Base-by-base conservation (phyloP, 83 land plant genomes). In the Picea abies region DNA sequence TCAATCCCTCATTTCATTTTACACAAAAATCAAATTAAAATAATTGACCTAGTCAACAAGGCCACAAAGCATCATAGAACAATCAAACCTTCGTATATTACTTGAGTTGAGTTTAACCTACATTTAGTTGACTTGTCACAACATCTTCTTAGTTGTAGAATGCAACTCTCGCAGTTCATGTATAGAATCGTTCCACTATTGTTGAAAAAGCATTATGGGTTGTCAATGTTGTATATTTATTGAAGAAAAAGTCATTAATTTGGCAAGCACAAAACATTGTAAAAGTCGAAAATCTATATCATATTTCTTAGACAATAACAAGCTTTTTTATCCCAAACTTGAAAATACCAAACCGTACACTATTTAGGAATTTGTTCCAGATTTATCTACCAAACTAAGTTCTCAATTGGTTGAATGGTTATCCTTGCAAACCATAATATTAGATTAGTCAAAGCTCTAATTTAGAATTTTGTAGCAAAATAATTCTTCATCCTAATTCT, bases 1-100 rank as follows among this genome's bases (percentile, higher is more conserved):
- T 96, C 80, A 96, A 76, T 39, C 96, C 99, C 98, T 88, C 35
- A 88, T 93, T 47, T 98, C 99, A 86, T 96, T 96, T 95, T 95
- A 76, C 84, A 83, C 60, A 19, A 1, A 63, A 35, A 80, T 3
- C 37, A 25, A 23, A 60, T 26, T 1, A 73, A 44, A 73, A n/a
- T 8, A 20, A 44, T 10, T 3, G 11, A 19, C n/a, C 52, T 41
- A 17, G 41, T 41, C 15, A 32, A 3, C 9, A 6, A 9, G 5
- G 22, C 23, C 17, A 15, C 75, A 70, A 5, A 20, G 75, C 10
- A 70, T 17, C 10, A 17, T 19, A 37, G 44, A 70, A 70, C n/a
- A 14, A 19, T 15, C 7, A 41, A 37, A 41, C 12, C 10, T 52
- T 52, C 58, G 2, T 52, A 11, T 11, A 52, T 52, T 52, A 52